Conservation (phyloP, 176 grass and related monocot species). For the Pontederia paniculata region DNA sequence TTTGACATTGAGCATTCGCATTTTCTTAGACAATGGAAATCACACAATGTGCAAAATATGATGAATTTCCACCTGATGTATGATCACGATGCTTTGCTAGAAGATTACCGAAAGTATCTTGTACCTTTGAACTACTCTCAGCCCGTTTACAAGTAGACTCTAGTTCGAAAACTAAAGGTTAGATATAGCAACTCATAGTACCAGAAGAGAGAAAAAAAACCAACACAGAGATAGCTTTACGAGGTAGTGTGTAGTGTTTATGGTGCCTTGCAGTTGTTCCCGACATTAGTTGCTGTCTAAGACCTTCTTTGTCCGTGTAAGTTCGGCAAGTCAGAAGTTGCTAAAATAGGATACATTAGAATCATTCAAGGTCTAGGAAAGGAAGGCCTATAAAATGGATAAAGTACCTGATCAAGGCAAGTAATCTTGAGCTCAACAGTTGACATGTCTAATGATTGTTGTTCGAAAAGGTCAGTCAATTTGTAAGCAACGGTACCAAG, state of each 20-base stretch:
- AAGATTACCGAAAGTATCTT: constrained; percentile 39
- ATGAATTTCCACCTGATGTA: constrained; percentile 40
- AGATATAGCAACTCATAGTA: constrained; percentile 13
- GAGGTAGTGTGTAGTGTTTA: constrained; percentile 75
- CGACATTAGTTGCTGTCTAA: constrained; percentile 70
- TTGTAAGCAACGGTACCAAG: constrained; percentile 91
- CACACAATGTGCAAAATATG: constrained; percentile 12
- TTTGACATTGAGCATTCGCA: constrained; percentile 11
- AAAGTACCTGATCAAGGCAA: constrained; percentile 62
- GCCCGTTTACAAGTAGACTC: constrained; percentile 41
- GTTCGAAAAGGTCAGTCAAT: constrained; percentile 72
- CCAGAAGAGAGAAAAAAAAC: constrained; percentile 5
- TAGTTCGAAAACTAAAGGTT: constrained; percentile 24
- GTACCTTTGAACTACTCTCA: constrained; percentile 38
- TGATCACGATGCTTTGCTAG: constrained; percentile 42
- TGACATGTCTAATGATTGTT: constrained; percentile 58
- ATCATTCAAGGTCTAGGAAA: constrained; percentile 17
- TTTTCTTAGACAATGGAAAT: constrained; percentile 16
- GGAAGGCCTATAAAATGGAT: constrained; percentile 5
- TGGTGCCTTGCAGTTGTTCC: constrained; percentile 38
- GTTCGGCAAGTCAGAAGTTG: constrained; percentile 67
- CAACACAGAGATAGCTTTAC: constrained; percentile 22
- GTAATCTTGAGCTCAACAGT: constrained; percentile 64
- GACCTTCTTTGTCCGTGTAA: constrained; percentile 82
- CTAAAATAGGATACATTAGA: constrained; percentile 30